These are phyloP conservation scores for Brassica juncea DNA, from an alignment of 345 rosid genomes.

Conservation along the genomic window DNA sequence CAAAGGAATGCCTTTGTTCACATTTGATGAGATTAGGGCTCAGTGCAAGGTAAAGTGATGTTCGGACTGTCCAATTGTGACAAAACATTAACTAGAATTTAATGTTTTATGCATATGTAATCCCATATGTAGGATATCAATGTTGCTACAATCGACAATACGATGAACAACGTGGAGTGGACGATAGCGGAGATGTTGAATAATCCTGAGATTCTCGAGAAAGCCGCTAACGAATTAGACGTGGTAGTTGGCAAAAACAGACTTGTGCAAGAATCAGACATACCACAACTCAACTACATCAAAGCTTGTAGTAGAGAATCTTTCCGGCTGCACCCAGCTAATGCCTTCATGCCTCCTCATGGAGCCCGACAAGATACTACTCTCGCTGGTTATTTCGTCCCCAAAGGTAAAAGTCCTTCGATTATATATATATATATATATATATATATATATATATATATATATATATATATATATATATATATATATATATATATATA, in stretches of 20 bases:
- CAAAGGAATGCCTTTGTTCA: background rate
- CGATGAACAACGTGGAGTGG: conserved; percentile 50
- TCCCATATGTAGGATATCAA: background rate
- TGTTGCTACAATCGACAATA: conserved; percentile 46
- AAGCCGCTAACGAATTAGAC: conserved; percentile 47
- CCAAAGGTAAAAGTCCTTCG: background rate
- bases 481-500: too few species aligned
- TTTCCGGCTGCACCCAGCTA: conserved; percentile 49
- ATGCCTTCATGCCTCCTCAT: conserved; percentile 42
- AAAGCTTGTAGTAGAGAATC: conserved; percentile 55
- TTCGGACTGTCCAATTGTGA: background rate
- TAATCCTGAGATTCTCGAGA: conserved; percentile 33
- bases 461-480: too few species aligned
- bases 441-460: too few species aligned
- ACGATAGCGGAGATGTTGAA: conserved; percentile 53
- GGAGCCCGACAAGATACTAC: conserved; percentile 34
- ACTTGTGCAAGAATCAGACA: conserved; percentile 55
- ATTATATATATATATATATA: background rate
- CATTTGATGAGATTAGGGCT: background rate
- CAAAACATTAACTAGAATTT: background rate
- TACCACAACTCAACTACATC: conserved; percentile 44
- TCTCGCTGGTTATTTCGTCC: conserved; percentile 47
- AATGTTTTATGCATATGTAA: conserved; percentile 14
- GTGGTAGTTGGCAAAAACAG: conserved; percentile 48
- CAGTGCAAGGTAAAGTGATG: background rate